phyloP scores from a whole-genome alignment of 768 basidiomycete species.

The Coprinopsis sp. region DNA sequence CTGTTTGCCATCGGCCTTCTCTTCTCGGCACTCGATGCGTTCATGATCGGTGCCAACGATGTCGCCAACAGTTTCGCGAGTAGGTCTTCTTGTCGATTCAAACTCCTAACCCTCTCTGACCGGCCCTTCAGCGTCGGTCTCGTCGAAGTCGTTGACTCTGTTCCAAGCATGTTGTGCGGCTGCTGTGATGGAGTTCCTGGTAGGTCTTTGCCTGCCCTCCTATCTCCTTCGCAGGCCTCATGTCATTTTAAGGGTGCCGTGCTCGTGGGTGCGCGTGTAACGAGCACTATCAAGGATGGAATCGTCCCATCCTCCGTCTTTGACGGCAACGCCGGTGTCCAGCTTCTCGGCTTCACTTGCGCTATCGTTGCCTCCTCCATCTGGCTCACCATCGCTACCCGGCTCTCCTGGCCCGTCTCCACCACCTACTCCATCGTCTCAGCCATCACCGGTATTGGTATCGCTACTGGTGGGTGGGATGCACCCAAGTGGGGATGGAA shows the following conservation, averaged over 20 bases:
- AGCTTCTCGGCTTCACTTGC: slow-evolving; percentile 24
- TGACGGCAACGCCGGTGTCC: slow-evolving; percentile 23
- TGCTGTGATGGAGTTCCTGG: slow-evolving; percentile 22
- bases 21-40: slow-evolving; percentile 18
- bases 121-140: slow-evolving; percentile 17
- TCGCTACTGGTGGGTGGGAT: slow-evolving; percentile 20
- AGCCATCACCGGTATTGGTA: slow-evolving; percentile 23
- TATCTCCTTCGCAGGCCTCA: not conserved
- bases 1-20: slow-evolving; percentile 25
- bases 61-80: slow-evolving; percentile 22
- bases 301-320: slow-evolving; percentile 22
- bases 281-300: slow-evolving; percentile 25
- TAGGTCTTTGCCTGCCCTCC: not conserved
- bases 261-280: slow-evolving; percentile 23
- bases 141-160: slow-evolving; percentile 23
- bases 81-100: slow-evolving; percentile 8
- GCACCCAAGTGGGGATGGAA: slow-evolving; percentile 26
- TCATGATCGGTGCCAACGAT: slow-evolving; percentile 25
- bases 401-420: slow-evolving; percentile 24
- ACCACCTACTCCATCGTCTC: slow-evolving; percentile 24
- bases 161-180: slow-evolving; percentile 22
- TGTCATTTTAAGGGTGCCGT: slow-evolving; percentile 16
- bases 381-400: slow-evolving; percentile 24
- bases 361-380: slow-evolving; percentile 21
- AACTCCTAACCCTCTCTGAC: not conserved